A percentile compares a stretch with the other conserved stretches of the same genome.
These are phyloP conservation scores for Yamadazyma sp. DNA, from an alignment of 1,139 yeast genomes.

Conservation along the genomic window DNA sequence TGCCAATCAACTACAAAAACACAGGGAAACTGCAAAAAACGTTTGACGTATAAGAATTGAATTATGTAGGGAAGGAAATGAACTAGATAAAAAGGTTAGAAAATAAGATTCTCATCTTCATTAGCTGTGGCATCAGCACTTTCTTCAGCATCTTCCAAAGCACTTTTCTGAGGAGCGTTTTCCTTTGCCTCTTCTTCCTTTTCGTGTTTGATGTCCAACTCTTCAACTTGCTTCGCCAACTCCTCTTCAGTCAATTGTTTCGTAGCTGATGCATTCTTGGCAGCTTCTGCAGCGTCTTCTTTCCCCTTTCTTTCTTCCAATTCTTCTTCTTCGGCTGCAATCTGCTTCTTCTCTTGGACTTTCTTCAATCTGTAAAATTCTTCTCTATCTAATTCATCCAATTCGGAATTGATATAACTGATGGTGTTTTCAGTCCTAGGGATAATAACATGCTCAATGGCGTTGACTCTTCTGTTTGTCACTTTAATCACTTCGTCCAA, in stretches of 20 bases:
- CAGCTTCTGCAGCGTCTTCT: slow-evolving; percentile 22
- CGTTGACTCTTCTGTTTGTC: slow-evolving; percentile 96
- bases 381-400: slow-evolving; percentile 97
- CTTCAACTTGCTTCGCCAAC: slow-evolving; percentile 23
- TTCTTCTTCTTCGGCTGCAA: slow-evolving; percentile 67
- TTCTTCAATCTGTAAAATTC: slow-evolving; percentile 95
- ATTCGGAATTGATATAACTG: slow-evolving; percentile 86
- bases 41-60: not conserved
- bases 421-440: slow-evolving; percentile 98
- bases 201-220: slow-evolving; percentile 20
- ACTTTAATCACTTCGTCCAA: slow-evolving; percentile 97
- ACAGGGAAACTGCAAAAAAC: not conserved
- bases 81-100: not conserved
- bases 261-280: slow-evolving; percentile 15
- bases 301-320: slow-evolving; percentile 28
- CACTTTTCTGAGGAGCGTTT: too few relatives aligned
- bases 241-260: slow-evolving; percentile 17
- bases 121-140: slow-evolving; percentile 1
- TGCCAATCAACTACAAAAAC: too few relatives aligned
- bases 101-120: slow-evolving; percentile 2
- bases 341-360: slow-evolving; percentile 94
- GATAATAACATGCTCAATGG: slow-evolving; percentile 96
- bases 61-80: not conserved
- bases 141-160: too few relatives aligned
- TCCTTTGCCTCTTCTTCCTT: slow-evolving; percentile 15